These are phyloP conservation scores for Venturia aucupariae DNA, from an alignment of 2,329 filamentous ascomycete genomes.

Conservation along the genomic window DNA sequence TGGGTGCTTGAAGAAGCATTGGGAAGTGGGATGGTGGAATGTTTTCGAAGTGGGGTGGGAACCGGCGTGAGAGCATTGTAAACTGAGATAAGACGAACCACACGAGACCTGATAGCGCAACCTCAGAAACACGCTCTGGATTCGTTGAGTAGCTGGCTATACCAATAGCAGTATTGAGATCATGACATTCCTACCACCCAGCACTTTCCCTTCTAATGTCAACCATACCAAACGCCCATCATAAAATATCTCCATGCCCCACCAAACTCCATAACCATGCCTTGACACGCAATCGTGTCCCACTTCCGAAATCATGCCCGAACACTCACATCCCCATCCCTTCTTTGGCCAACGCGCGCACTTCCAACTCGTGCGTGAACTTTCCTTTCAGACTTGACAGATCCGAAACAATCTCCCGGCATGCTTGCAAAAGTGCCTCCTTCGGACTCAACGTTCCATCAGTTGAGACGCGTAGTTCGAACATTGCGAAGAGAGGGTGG, in stretches of 20 bases:
- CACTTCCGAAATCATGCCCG: neutral
- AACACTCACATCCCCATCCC: neutral
- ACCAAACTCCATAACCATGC: neutral
- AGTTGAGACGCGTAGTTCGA: slow-evolving; percentile 79
- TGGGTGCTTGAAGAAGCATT: slow-evolving; percentile 65
- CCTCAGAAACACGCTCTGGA: neutral
- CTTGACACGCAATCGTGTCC: neutral
- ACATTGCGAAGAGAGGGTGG: slow-evolving; percentile 36
- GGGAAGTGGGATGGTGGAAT: slow-evolving; percentile 59
- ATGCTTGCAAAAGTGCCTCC: slow-evolving; percentile 72
- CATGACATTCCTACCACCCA: neutral
- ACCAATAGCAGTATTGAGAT: neutral
- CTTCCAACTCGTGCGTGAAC: slow-evolving; percentile 86
- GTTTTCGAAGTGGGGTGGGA: slow-evolving; percentile 69
- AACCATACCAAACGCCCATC: neutral
- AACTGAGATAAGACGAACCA: neutral
- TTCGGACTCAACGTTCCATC: slow-evolving; percentile 84
- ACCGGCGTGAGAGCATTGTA: slow-evolving; percentile 43
- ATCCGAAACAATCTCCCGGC: slow-evolving; percentile 72
- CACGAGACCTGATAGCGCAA: neutral
- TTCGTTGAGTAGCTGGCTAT: neutral
- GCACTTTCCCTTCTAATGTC: neutral
- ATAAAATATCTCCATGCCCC: neutral
- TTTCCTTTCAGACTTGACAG: slow-evolving; percentile 72
- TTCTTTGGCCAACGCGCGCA: slow-evolving; percentile 55